Base-by-base conservation (phyloP, 148 eudicot genomes). In the Camellia sinensis region DNA sequence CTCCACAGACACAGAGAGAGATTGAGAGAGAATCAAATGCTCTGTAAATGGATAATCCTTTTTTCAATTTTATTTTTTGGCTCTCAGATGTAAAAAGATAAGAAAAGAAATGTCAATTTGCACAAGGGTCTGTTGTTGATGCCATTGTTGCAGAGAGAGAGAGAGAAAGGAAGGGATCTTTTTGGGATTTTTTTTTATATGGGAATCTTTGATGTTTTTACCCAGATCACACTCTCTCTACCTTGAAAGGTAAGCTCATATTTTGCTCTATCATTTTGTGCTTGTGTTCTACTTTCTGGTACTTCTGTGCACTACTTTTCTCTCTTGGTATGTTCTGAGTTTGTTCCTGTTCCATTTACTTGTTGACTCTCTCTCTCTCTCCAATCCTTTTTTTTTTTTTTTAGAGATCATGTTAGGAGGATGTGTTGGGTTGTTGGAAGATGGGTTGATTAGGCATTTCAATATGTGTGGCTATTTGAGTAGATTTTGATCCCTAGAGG, bases 21-120 rank as follows among this genome's bases (percentile, higher is more conserved):
- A 54, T 19, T 6, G 62, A 22, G 75, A 52, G 69, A 75, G 81
- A 79, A 84, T 86, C 79, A 76, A 77, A 37, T 83, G 67, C 86
- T 86, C 73, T 84, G 64, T 6, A 40, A 14, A 67, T 65, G 83
- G 78, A 13, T 73, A 54, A 17, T n/a, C 73, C 59, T 50, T 80
- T 73, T 62, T 29, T 1, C 1, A 1, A 29, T 29, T 29, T 29
- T 29, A 29, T 29, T 29, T 29, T 29, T 29, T 29, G 37, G 59
- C 71, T 64, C 56, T 76, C 57, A 45, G 45, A 62, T 66, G 7
- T 80, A 7, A 18, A 29, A 18, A 18, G 45, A 70, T 14, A 74
- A 63, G 59, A 64, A 73, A 62, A 43, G 78, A 73, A 80, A 62
- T 63, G 61, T 50, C 61, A 48, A 50, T n/a, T 50, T 46, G 29